Evolutionary conservation across 495 filamentous ascomycete genomes (phyloP).

Genomic region (Hyaloscypha hepaticicola): DNA sequence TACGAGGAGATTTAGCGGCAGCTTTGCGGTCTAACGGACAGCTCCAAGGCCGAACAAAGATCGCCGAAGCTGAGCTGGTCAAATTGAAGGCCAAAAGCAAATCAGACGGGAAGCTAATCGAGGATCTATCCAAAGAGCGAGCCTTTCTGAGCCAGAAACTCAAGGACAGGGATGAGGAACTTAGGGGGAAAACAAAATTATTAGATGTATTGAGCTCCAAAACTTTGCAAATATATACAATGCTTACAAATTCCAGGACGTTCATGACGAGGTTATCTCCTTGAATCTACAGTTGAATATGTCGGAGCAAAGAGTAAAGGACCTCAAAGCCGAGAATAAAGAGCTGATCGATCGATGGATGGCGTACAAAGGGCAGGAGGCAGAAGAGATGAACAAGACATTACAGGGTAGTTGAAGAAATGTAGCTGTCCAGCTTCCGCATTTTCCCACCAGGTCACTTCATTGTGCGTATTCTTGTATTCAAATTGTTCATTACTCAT

Average conservation of each 20-base stretch:
- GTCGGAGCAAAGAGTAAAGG: constrained; percentile 66
- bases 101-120: constrained; percentile 56
- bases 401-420: constrained; percentile 17
- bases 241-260: constrained; percentile 51
- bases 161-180: constrained; percentile 81
- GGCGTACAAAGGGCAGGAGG: constrained; percentile 79
- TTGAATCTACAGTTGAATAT: constrained; percentile 86
- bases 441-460: not conserved
- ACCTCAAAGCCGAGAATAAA: constrained; percentile 77
- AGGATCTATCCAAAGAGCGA: constrained; percentile 61
- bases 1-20: constrained; percentile 64
- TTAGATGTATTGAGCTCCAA: constrained; percentile 56
- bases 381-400: constrained; percentile 77
- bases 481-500: constrained; percentile 1
- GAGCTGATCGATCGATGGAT: constrained; percentile 91
- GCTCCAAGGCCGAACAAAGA: constrained; percentile 59
- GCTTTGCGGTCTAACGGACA: constrained; percentile 71
- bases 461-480: not conserved
- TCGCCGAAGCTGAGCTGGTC: constrained; percentile 58
- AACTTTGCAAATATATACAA: not conserved
- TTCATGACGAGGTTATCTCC: constrained; percentile 87
- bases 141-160: constrained; percentile 58
- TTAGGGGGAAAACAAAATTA: constrained; percentile 76
- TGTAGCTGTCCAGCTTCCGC: not conserved
- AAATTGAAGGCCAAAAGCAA: constrained; percentile 56